phyloP scores from a whole-genome alignment of 306 rosid genomes.

The Psophocarpus tetragonolobus region DNA sequence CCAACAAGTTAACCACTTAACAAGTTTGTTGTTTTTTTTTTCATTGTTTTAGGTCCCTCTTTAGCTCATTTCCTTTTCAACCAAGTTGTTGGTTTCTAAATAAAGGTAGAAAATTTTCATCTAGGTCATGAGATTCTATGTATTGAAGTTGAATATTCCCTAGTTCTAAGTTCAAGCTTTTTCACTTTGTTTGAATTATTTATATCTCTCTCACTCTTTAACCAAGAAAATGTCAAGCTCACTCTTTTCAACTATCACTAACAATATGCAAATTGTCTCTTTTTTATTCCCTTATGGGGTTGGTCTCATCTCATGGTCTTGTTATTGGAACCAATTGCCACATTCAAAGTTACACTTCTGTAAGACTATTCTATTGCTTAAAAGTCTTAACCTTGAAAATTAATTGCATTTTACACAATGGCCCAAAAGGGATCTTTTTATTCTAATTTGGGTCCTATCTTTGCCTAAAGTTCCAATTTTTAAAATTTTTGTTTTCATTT shows the following conservation, averaged over 20 bases:
- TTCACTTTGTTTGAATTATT: slow-evolving; percentile 2
- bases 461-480: slow-evolving; percentile 43
- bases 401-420: slow-evolving; percentile 38
- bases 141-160: slow-evolving; percentile 19
- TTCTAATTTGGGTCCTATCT: slow-evolving; percentile 59
- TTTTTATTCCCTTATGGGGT: neutral
- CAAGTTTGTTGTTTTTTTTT: slow-evolving; percentile 10
- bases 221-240: slow-evolving; percentile 14
- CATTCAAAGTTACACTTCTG: slow-evolving; percentile 22
- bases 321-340: neutral
- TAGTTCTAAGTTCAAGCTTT: neutral
- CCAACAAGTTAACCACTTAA: neutral
- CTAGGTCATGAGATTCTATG: slow-evolving; percentile 24
- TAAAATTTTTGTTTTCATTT: too few species aligned
- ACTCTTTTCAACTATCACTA: neutral
- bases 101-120: slow-evolving; percentile 15
- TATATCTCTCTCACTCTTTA: slow-evolving; percentile 24
- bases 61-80: neutral
- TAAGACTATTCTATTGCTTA: slow-evolving; percentile 6
- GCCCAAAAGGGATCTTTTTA: slow-evolving; percentile 17
- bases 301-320: neutral
- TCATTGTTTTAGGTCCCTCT: slow-evolving; percentile 1
- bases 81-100: neutral
- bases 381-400: slow-evolving; percentile 33
- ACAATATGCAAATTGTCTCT: neutral